Base-by-base conservation (phyloP, 1,284 basidiomycete species). In the Coriolopsis trogii region DNA sequence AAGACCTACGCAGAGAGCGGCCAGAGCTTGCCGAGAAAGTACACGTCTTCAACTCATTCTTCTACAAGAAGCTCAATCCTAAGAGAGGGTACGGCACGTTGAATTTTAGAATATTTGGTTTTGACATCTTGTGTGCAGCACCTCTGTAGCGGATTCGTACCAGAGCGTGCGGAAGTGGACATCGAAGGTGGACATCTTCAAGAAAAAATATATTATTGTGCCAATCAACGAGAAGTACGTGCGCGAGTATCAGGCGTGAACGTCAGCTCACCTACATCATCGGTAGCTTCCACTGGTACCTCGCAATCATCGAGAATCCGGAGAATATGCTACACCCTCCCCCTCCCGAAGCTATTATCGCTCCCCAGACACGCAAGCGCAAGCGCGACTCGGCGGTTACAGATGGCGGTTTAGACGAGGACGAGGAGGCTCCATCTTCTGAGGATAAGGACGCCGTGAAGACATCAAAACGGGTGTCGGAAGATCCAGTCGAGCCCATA, bases 91-190 rank as follows among this genome's bases (percentile, higher is more conserved):
- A n/a, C 23, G 43, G 53, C 41, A 16, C 9, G 15, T 13, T 33
- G 31, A 33, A n/a, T 13, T 6, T 33, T 16, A 13, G 12, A 33
- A 16, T 33, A 33, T 13, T 3, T 33, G 31, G 15, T 16, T 33
- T 16, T 33, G 13, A 33, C 31, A 33, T n/a, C n/a, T n/a, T n/a
- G n/a, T n/a, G n/a, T n/a, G n/a, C n/a, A n/a, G n/a, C n/a, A n/a
- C n/a, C n/a, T n/a, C n/a, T n/a, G n/a, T n/a, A n/a, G n/a, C n/a
- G n/a, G n/a, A n/a, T n/a, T n/a, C n/a, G n/a, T n/a, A n/a, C n/a
- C n/a, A n/a, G n/a, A 89, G 87, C 49, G 92, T 99, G 45, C 81
- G 84, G 24, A 97, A 96, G 69, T 99, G 97, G 97, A 99, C 96
- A 0, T 81, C 85, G 26, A 91, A 86, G 64, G 75, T 92, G 34